Percentiles rank a stretch among this genome's conserved stretches.
Conservation (phyloP, 495 filamentous ascomycete genomes). For the Sphaerosporella brunnea region DNA sequence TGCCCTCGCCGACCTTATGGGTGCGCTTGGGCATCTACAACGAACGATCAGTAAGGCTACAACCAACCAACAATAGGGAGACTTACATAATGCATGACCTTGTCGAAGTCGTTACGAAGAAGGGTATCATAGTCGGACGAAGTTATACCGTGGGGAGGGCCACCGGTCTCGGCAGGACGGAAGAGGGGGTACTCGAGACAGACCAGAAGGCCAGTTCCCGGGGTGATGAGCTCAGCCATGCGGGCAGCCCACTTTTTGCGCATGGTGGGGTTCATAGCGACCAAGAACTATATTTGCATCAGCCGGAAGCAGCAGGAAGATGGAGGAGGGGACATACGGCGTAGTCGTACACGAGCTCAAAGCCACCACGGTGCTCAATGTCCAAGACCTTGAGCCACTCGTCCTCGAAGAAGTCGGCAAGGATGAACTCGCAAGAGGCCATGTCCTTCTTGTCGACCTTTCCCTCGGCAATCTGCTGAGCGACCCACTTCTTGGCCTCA, state of each 20-base stretch:
- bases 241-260: constrained; percentile 28
- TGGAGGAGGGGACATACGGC: constrained; percentile 36
- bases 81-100: constrained; percentile 38
- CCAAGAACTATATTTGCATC: constrained; percentile 31
- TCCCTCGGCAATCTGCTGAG: not conserved
- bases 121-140: constrained; percentile 30
- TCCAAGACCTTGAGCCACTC: constrained; percentile 31
- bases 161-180: constrained; percentile 27
- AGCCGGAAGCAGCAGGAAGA: not conserved
- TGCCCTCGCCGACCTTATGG: constrained; percentile 44
- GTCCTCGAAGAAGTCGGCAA: constrained; percentile 35
- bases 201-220: constrained; percentile 27
- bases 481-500: constrained; percentile 31
- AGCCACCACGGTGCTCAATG: constrained; percentile 32
- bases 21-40: constrained; percentile 44
- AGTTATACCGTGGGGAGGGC: constrained; percentile 30
- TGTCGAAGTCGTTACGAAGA: constrained; percentile 31
- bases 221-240: constrained; percentile 26
- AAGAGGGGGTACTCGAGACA: constrained; percentile 32
- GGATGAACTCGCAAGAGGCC: constrained; percentile 33
- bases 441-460: not conserved
- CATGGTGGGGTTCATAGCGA: constrained; percentile 29
- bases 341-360: constrained; percentile 74
- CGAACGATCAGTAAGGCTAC: not conserved
- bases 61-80: not conserved